A percentile compares a stretch with the other conserved stretches of the same genome.
phyloP scores from a whole-genome alignment of 1,139 yeast genomes.

The Yamadazyma buinensis region DNA sequence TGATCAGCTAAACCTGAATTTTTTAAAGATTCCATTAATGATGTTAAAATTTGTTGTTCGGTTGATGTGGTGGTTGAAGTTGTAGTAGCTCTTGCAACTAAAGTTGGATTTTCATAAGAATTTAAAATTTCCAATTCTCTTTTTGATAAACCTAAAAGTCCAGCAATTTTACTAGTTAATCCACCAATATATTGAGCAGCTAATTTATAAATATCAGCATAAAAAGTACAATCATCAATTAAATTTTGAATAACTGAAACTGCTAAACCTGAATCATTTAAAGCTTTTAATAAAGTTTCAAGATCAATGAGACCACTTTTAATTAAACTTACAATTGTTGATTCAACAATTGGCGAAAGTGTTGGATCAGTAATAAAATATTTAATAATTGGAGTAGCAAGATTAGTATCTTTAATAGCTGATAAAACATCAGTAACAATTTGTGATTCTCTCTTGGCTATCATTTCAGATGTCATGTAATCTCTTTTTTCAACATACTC shows the following conservation, averaged over 20 bases:
- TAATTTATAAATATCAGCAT: conserved; percentile 37
- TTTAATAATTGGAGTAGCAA: conserved; percentile 36
- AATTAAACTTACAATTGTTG: conserved; percentile 27
- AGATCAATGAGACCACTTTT: conserved; percentile 34
- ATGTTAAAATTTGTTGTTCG: conserved; percentile 21
- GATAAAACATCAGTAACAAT: conserved; percentile 43
- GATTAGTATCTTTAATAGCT: conserved; percentile 35
- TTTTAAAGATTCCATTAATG: conserved; percentile 45
- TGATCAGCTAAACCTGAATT: conserved; percentile 42
- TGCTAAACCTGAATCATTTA: conserved; percentile 45
- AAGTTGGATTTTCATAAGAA: conserved; percentile 5
- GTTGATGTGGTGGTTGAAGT: conserved; percentile 2
- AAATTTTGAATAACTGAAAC: conserved; percentile 34
- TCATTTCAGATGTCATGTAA: conserved; percentile 20
- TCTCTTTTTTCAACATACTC: conserved; percentile 30
- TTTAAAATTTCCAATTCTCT: conserved; percentile 16
- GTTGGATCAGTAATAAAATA: conserved; percentile 31
- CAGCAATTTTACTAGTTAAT: conserved; percentile 27
- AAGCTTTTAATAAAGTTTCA: conserved; percentile 37
- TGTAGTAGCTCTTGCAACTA: conserved; percentile 10
- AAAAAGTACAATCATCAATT: conserved; percentile 39
- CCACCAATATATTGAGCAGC: conserved; percentile 29
- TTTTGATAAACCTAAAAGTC: conserved; percentile 20
- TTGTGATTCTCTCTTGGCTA: conserved; percentile 36
- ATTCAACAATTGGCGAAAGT: conserved; percentile 28